Evolutionary conservation across 176 grass and related monocot species (phyloP).

Genomic region (Lolium rigidum): DNA sequence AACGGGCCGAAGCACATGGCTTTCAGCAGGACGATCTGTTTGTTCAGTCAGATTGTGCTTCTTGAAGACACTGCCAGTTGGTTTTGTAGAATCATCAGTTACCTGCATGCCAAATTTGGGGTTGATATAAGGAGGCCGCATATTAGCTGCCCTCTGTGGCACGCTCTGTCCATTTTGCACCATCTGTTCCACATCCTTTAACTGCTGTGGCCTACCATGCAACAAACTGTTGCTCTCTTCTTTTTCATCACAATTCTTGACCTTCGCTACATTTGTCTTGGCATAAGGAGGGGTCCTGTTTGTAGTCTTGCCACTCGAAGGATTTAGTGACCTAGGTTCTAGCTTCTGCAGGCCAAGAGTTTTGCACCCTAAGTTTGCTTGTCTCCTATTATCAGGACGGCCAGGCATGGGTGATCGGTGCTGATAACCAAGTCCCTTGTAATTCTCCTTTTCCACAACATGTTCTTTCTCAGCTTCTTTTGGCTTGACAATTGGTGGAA

Average conservation of each 20-base stretch:
- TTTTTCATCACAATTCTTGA: constrained; percentile 41
- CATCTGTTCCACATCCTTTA: constrained; percentile 10
- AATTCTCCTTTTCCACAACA: constrained; percentile 57
- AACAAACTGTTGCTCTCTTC: constrained; percentile 37
- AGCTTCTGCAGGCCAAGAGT: constrained; percentile 45
- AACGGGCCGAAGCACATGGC: constrained; percentile 54
- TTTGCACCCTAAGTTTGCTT: constrained; percentile 41
- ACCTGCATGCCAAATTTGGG: constrained; percentile 29
- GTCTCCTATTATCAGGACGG: constrained; percentile 33
- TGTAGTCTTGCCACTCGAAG: constrained; percentile 50
- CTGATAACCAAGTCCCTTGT: constrained; percentile 9
- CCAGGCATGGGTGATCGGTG: constrained; percentile 32
- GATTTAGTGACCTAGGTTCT: constrained; percentile 41
- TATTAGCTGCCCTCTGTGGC: constrained; percentile 31
- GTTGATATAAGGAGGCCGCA: constrained; percentile 67
- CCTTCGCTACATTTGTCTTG: constrained; percentile 49
- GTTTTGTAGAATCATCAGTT: constrained; percentile 43
- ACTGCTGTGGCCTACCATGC: constrained; percentile 20
- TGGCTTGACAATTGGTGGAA: constrained; percentile 37
- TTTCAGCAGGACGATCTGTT: constrained; percentile 29
- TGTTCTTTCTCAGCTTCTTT: constrained; percentile 32
- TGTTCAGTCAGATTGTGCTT: constrained; percentile 24
- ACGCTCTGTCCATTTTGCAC: constrained; percentile 36
- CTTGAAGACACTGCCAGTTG: constrained; percentile 7
- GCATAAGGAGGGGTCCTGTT: constrained; percentile 57